phyloP scores from a whole-genome alignment of 2,329 filamentous ascomycete genomes.

The Cladophialophora psammophila region DNA sequence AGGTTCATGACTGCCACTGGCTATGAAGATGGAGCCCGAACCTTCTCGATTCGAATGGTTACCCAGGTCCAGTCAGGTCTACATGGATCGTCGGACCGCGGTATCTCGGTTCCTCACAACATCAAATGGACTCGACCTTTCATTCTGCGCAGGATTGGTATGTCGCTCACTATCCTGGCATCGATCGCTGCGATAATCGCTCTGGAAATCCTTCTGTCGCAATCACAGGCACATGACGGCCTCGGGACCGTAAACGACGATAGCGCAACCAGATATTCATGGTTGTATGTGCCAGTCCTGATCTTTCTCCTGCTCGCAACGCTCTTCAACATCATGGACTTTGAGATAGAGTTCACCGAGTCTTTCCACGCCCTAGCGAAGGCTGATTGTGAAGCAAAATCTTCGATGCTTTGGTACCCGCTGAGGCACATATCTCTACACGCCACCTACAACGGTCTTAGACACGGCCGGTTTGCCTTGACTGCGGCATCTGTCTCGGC shows the following conservation, averaged over 20 bases:
- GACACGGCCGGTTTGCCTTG: conserved; percentile 32
- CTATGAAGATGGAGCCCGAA: conserved; percentile 22
- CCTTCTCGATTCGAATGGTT: conserved; percentile 30
- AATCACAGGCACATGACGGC: conserved; percentile 29
- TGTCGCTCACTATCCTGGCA: conserved; percentile 26
- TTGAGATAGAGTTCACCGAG: conserved; percentile 30
- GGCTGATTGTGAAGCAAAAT: conserved; percentile 26
- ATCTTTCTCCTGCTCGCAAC: conserved; percentile 35
- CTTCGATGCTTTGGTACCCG: conserved; percentile 36
- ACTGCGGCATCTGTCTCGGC: conserved; percentile 37
- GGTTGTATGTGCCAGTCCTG: conserved; percentile 41
- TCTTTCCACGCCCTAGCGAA: conserved; percentile 32
- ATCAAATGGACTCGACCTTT: conserved; percentile 32
- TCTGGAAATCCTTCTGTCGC: conserved; percentile 30
- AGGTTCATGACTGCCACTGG: conserved; percentile 26
- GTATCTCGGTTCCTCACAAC: conserved; percentile 6
- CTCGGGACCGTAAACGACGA: conserved; percentile 25
- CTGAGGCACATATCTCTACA: conserved; percentile 27
- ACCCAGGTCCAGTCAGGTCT: conserved; percentile 7
- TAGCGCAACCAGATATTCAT: conserved; percentile 32
- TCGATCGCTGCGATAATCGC: conserved; percentile 30
- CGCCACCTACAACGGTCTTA: conserved; percentile 29
- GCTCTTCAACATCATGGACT: conserved; percentile 37
- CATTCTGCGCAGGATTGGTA: conserved; percentile 30
- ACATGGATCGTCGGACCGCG: neutral